Evolutionary conservation across 257 asterid species (phyloP).

Genomic region (Rubia yunnanensis): DNA sequence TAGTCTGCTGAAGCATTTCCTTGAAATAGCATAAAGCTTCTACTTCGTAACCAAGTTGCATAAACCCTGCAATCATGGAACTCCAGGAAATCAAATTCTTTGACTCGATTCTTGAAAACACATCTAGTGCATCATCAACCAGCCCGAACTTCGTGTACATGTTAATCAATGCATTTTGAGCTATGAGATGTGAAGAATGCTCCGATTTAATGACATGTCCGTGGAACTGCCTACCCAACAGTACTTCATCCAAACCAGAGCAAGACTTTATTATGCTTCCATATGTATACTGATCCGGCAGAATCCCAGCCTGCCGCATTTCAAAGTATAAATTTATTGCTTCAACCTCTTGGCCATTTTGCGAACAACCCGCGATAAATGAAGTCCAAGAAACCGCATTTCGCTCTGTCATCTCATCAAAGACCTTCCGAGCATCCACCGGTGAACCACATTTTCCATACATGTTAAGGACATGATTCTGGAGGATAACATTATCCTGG

Average conservation of each 20-base stretch:
- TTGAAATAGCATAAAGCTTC: conserved; percentile 48
- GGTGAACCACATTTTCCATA: conserved; percentile 66
- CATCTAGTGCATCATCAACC: conserved; percentile 30
- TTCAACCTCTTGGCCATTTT: conserved; percentile 39
- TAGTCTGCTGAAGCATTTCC: conserved; percentile 44
- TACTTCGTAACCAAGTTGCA: conserved; percentile 57
- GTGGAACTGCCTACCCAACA: conserved; percentile 52
- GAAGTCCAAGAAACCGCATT: conserved; percentile 73
- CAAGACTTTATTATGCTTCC: conserved; percentile 63
- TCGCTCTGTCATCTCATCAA: conserved; percentile 51
- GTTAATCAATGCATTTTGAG: conserved; percentile 64
- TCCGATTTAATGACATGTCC: conserved; percentile 51
- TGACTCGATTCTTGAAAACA: conserved; percentile 34
- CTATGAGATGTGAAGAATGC: conserved; percentile 44
- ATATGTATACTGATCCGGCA: conserved; percentile 58
- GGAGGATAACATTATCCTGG: conserved; percentile 50
- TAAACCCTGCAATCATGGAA: conserved; percentile 63
- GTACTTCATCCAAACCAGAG: conserved; percentile 27
- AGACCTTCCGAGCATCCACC: conserved; percentile 47
- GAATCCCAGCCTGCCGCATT: conserved; percentile 40
- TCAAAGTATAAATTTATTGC: conserved; percentile 41
- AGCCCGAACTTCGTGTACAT: conserved; percentile 51
- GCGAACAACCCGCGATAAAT: conserved; percentile 56
- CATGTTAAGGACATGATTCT: conserved; percentile 64
- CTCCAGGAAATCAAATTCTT: conserved; percentile 82